These are phyloP conservation scores for Crithidia acanthocephali DNA, from an alignment of 208 protist species.

Conservation along the genomic window DNA sequence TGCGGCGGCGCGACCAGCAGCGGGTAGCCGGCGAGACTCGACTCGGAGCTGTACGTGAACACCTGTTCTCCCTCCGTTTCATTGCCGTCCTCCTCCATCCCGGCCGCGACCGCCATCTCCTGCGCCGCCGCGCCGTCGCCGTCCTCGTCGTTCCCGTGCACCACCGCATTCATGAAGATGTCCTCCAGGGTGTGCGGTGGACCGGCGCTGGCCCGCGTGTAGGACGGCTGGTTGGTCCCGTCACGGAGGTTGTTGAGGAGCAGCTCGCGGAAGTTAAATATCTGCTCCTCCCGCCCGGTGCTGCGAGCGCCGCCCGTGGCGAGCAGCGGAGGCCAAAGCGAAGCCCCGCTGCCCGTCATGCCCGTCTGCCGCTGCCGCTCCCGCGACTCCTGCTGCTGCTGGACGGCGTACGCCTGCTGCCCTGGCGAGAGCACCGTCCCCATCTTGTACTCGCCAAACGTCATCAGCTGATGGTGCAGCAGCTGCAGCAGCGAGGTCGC, in stretches of 20 bases:
- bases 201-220: background rate
- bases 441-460: constrained; percentile 38
- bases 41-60: background rate
- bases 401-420: constrained; percentile 17
- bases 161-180: background rate
- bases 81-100: background rate
- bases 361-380: constrained; percentile 10
- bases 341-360: background rate
- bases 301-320: background rate
- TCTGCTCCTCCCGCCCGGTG: background rate
- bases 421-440: constrained; percentile 25
- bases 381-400: constrained; percentile 17
- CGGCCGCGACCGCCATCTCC: background rate
- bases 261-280: background rate
- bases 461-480: constrained; percentile 53
- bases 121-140: too few species aligned
- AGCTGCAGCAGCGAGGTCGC: constrained; percentile 66
- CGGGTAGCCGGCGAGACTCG: background rate
- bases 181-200: background rate
- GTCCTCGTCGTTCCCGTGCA: background rate
- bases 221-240: background rate
- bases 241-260: background rate
- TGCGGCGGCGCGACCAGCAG: background rate
- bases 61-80: constrained; percentile 7
- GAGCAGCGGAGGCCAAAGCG: constrained; percentile 7